Evolutionary conservation across 495 filamentous ascomycete species (phyloP).

Genomic region (Aspergillus sclerotiicarbonarius): DNA sequence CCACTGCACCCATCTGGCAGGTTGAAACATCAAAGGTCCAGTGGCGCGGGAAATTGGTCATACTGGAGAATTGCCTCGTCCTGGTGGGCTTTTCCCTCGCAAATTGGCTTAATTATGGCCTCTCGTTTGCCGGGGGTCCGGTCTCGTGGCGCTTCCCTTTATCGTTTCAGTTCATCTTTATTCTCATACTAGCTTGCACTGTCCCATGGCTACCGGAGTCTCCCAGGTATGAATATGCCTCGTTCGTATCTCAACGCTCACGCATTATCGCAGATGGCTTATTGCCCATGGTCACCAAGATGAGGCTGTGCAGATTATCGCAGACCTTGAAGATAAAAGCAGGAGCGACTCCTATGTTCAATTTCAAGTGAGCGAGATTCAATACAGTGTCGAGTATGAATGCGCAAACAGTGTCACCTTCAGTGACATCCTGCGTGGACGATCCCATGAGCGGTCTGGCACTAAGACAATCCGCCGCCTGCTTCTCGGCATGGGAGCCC

Average conservation of each 20-base stretch:
- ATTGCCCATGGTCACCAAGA: constrained; percentile 36
- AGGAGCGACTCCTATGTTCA: constrained; percentile 40
- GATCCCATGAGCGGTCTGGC: constrained; percentile 10
- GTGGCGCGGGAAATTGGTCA: constrained; percentile 59
- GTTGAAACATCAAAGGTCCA: constrained; percentile 58
- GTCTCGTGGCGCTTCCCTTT: constrained; percentile 46
- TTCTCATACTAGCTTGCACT: constrained; percentile 41
- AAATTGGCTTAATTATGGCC: constrained; percentile 53
- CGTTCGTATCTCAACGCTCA: constrained; percentile 13
- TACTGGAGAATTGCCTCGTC: constrained; percentile 60
- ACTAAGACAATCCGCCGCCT: constrained; percentile 39
- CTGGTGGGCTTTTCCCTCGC: constrained; percentile 24
- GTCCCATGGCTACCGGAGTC: constrained; percentile 51
- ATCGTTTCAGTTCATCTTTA: constrained; percentile 49
- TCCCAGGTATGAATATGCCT: constrained; percentile 34
- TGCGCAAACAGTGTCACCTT: constrained; percentile 36
- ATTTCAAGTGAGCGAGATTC: constrained; percentile 39
- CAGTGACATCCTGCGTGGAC: constrained; percentile 37
- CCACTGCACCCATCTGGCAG: constrained; percentile 65
- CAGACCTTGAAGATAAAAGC: constrained; percentile 39
- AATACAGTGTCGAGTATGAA: constrained; percentile 42
- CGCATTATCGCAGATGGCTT: constrained; percentile 28
- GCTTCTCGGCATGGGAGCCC: constrained; percentile 42
- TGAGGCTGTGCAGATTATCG: constrained; percentile 42
- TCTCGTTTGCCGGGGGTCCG: constrained; percentile 39